Evolutionary conservation across 768 basidiomycete species (phyloP), one percentile per base, ranked within the genome.

Genomic region (Cytidiella melzeri): DNA sequence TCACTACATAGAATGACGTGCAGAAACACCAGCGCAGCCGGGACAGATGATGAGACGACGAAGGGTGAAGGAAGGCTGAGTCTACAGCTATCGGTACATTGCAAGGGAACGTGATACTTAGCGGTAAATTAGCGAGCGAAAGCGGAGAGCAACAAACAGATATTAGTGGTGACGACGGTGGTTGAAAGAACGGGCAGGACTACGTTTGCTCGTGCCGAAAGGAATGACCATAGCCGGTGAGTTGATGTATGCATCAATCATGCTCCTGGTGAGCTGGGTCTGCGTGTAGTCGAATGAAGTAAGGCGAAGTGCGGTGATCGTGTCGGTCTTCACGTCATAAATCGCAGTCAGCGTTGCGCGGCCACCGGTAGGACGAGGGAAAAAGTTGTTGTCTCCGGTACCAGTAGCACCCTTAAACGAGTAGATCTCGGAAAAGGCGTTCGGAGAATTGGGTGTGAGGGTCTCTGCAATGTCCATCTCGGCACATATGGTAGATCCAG

Each of bases 401-500:
- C 63, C 63, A 23, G 63, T 64, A 47, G 63, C 61, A 43, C 61
- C 61, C 55, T 62, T 62, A 55, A 56, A 55, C 38, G 61, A 58
- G 61, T 64, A 64, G 52, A 64, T 57, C 55, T 64, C 63, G 18
- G 63, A 61, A 54, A 61, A 57, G n/a, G 50, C 63, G 26, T 58
- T 53, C 39, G 51, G 41, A 11, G 41, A 34, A 57, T 62, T 52
- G 21, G 51, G 28, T 28, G 45, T 43, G 51, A 64, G 50, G 24
- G 52, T 57, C 61, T 64, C 63, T 45, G 60, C 55, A 47, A 64
- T 54, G 61, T 64, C 62, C 51, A 60, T 43, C 51, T 64, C 62
- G 45, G 61, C 62, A 50, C 62, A 64, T 18, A 59, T 59, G 25
- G 46, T 45, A 7, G 30, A 15, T 2, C 19, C 18, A 24, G 45